phyloP scores from a whole-genome alignment of 176 grass and related monocot genomes.

The Pontederia crassipes region DNA sequence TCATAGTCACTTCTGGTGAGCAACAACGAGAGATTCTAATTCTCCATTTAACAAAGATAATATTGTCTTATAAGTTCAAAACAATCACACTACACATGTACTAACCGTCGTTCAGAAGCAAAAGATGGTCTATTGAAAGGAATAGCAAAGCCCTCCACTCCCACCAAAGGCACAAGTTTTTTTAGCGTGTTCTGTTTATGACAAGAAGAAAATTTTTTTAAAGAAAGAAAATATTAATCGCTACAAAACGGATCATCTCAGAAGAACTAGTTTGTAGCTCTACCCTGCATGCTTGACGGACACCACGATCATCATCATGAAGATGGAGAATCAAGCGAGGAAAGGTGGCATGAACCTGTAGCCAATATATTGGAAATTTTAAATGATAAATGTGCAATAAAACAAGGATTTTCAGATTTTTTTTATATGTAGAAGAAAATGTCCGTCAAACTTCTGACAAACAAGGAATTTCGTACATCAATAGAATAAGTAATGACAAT shows the following conservation, averaged over 20 bases:
- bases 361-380: not conserved
- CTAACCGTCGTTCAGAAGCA: conserved; percentile 76
- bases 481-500: too few relatives aligned
- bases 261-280: not conserved
- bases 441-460: too few relatives aligned
- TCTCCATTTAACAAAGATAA: not conserved
- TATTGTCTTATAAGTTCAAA: not conserved
- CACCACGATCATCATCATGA: conserved; percentile 45
- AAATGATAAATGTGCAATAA: too few relatives aligned
- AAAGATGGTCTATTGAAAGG: conserved; percentile 81
- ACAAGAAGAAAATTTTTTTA: too few relatives aligned
- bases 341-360: conserved; percentile 37
- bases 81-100: conserved; percentile 21
- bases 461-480: too few relatives aligned
- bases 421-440: too few relatives aligned
- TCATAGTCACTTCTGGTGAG: conserved; percentile 65
- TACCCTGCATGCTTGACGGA: conserved; percentile 77
- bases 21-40: not conserved
- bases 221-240: conserved; percentile 10
- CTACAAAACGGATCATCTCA: conserved; percentile 4
- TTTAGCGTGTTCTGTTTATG: conserved; percentile 65
- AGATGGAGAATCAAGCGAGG: conserved; percentile 50
- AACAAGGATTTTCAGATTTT: too few relatives aligned
- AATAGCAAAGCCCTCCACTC: conserved; percentile 53
- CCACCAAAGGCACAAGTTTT: conserved; percentile 66